phyloP scores from a whole-genome alignment of 257 asterid species.

The Solanum dulcamara region DNA sequence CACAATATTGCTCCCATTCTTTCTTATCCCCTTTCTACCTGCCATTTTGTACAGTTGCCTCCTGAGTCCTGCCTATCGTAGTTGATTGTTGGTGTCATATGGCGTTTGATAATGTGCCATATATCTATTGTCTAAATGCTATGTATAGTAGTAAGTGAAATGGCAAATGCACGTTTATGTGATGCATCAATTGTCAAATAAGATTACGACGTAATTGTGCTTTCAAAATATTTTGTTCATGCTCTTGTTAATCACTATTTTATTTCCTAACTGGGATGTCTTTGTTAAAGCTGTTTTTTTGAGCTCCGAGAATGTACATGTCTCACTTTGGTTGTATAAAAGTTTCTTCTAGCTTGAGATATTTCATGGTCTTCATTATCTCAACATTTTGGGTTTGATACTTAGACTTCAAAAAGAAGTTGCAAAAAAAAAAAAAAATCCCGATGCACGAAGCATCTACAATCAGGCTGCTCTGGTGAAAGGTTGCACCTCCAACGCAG shows the following conservation, averaged over 20 bases:
- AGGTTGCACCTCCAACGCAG: not conserved
- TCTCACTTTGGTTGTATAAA: too few species aligned
- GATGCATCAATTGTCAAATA: not conserved
- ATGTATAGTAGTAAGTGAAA: not conserved
- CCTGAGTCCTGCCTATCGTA: not conserved
- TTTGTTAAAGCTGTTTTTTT: too few species aligned
- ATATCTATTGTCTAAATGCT: not conserved
- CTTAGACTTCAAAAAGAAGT: too few species aligned
- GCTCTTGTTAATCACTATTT: too few species aligned
- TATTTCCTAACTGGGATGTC: too few species aligned
- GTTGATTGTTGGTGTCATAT: not conserved
- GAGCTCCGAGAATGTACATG: too few species aligned
- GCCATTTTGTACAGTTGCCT: not conserved
- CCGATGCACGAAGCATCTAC: not conserved
- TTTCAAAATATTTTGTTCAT: too few species aligned
- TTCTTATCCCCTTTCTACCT: not conserved
- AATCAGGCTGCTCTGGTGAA: not conserved
- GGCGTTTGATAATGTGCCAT: not conserved
- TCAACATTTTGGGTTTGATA: too few species aligned
- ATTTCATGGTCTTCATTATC: too few species aligned
- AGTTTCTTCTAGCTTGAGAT: too few species aligned
- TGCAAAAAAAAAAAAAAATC: too few species aligned
- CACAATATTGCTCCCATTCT: not conserved
- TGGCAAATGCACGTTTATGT: not conserved
- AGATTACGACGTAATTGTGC: not conserved